Evolutionary conservation across 331 rosid genomes (phyloP), one percentile per base, ranked within the genome.

Genomic region (Spiraea crenata): DNA sequence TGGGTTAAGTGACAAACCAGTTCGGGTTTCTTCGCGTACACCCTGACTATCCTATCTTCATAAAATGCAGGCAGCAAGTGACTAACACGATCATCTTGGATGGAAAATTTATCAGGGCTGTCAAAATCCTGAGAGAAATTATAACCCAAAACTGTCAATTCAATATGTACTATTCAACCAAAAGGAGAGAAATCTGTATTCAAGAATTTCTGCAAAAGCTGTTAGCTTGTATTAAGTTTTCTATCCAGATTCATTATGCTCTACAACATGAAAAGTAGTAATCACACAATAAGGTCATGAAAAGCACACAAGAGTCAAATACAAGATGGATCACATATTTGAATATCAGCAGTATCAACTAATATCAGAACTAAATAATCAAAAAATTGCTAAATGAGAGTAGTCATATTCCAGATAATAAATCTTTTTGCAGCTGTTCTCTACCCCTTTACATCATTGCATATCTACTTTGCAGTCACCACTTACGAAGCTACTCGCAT

Each of bases 21-120:
- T 62, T 52, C 86, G 12, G 87, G 84, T 74, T 70, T 83, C 83
- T 87, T 87, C 7, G 92, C 65, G 73, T 89, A 89, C 20, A 89
- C 90, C 80, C 96, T 74, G 63, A 89, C 92, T 74, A 87, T 80
- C 57, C 35, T 64, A 61, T 89, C 96, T 82, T 85, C 81, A 60
- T 58, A 76, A 60, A 34, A 85, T 4, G 81, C 74, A 5, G 96
- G 92, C 70, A 89, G 67, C 83, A 89, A 67, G 83, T 87, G 90
- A 76, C 92, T 89, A 59, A 89, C 42, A 54, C 85, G 77, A 15
- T 80, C 77, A n/a, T 82, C 86, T 69, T 67, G 0, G 56, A 83
- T 87, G 0, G 47, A 7, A 50, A 89, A 76, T 61, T 65, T 83
- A 7, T 81, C 83, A 11, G 35, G 15, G 65, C 84, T 74, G 50